A percentile compares a stretch with the other conserved stretches of the same genome.
phyloP scores from a whole-genome alignment of 139 green algal species.

The Micractinium sp. region DNA sequence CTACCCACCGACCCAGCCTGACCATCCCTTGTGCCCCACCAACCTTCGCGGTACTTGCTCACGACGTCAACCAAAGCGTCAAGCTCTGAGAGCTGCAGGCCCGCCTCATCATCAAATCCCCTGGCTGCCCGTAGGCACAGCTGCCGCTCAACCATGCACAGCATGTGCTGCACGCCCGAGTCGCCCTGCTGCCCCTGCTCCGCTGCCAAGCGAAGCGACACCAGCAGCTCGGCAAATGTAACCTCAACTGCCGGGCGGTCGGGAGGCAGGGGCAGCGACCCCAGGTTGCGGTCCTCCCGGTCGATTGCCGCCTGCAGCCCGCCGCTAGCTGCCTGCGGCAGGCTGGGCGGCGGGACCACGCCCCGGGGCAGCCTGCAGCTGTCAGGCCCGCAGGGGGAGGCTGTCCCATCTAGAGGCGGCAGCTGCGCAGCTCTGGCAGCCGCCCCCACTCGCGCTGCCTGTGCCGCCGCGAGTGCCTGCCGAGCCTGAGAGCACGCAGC shows the following conservation, averaged over 20 bases:
- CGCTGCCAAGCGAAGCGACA: neutral
- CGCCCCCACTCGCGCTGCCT: constrained; percentile 7
- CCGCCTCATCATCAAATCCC: neutral
- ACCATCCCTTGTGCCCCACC: no score
- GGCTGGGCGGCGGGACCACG: constrained; percentile 12
- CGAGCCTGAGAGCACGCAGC: neutral
- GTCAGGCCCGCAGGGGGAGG: neutral
- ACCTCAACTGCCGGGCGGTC: neutral
- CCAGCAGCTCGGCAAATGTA: neutral
- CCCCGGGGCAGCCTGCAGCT: constrained; percentile 7
- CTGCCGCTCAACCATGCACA: constrained; percentile 46
- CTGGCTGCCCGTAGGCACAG: constrained; percentile 34
- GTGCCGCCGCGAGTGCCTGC: neutral
- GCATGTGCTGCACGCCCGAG: constrained; percentile 32
- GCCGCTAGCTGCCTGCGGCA: neutral
- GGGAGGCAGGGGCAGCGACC: constrained; percentile 19
- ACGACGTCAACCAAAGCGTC: neutral
- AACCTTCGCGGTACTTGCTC: neutral
- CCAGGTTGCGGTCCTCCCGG: constrained; percentile 38
- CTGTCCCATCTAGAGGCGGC: neutral
- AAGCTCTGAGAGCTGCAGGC: neutral
- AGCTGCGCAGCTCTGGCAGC: neutral
- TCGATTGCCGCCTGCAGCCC: constrained; percentile 3
- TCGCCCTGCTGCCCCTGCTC: neutral
- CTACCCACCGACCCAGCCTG: no score